Base-by-base conservation (phyloP, 2,329 filamentous ascomycete species). In the Fusarium mundagurra region DNA sequence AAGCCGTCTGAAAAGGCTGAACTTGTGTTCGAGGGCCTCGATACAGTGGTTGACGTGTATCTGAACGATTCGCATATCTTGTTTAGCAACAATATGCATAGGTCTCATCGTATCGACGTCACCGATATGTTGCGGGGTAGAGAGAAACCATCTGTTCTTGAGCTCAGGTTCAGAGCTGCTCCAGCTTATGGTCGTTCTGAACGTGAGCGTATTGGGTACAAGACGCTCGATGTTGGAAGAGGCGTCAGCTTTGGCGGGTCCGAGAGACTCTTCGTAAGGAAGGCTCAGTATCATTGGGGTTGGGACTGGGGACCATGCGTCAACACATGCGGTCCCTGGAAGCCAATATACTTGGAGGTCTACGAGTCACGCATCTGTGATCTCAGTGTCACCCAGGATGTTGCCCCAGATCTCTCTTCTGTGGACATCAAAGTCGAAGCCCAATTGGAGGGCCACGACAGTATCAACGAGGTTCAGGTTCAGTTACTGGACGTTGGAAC, bases 261-360 rank as follows among this genome's bases (percentile, higher is more conserved):
- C 1, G 66, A 68, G 31, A 38, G 66, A 0, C 39, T 68, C 0
- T 68, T 68, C 0, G 47, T 68, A 1, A 22, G 66, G 1, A 68
- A 68, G 3, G 41, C 66, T 12, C 66, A 68, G 2, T 68, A 68
- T 12, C 66, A 68, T 10, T 68, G 66, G 66, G 66, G 66, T 1
- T 68, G 66, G 66, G 66, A 68, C n/a, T 68, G 64, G 66, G 66
- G 66, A 10, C 66, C 64, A 0, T 36, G 64, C 0, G 9, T 68
- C 1, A 68, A 68, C 18, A 68, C 66, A 2, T 44, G 64, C 3
- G 66, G 66, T 2, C 66, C 66, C 0, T 68, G 66, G 66, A 68
- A 63, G 3, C 55, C 66, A 0, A 54, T 68, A 0, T 44, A 63
- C n/a, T 4, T 68, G 1, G 55, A 68, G 13, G 24, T 31, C 0